Percentiles rank a stretch among this genome's conserved stretches.
These are phyloP conservation scores for Trichophyton benhamiae DNA, from an alignment of 2,329 filamentous ascomycete genomes.

Conservation along the genomic window DNA sequence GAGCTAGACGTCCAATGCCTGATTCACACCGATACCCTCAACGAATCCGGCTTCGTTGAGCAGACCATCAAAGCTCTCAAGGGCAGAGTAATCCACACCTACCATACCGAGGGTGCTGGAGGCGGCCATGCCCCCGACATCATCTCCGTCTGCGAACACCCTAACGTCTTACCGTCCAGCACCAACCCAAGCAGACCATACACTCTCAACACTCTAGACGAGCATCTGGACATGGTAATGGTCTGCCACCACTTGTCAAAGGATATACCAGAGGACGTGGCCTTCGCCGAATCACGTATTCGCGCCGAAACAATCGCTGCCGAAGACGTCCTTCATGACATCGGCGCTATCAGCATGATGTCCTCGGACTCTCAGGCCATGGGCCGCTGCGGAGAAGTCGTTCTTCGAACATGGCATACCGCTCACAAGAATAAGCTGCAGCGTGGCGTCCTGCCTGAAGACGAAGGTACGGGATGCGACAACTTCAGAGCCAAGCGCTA, in stretches of 20 bases:
- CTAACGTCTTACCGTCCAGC: constrained; percentile 77
- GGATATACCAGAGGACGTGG: constrained; percentile 89
- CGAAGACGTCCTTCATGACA: constrained; percentile 88
- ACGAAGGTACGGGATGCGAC: constrained; percentile 66
- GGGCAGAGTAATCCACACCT: constrained; percentile 81
- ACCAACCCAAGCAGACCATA: constrained; percentile 89
- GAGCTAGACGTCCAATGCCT: constrained; percentile 85
- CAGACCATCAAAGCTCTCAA: constrained; percentile 78
- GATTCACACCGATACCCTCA: constrained; percentile 91
- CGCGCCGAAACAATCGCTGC: constrained; percentile 92
- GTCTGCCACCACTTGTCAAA: constrained; percentile 89
- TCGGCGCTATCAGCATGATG: constrained; percentile 97
- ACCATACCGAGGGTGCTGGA: constrained; percentile 91
- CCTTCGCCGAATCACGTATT: constrained; percentile 89
- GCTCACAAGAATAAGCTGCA: constrained; percentile 94
- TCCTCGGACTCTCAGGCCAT: constrained; percentile 90
- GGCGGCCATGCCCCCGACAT: constrained; percentile 94
- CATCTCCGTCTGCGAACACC: constrained; percentile 79
- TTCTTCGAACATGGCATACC: constrained; percentile 90
- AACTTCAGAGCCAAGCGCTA: constrained; percentile 90
- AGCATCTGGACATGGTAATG: constrained; percentile 98
- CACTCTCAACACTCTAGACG: constrained; percentile 84
- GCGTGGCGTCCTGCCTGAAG: constrained; percentile 62
- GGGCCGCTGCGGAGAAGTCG: constrained; percentile 89
- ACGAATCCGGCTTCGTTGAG: constrained; percentile 95